A percentile compares a stretch with the other conserved stretches of the same genome.
Evolutionary conservation across 352 stramenopile species (phyloP).

Genomic region (Phytophthora cryptogea): DNA sequence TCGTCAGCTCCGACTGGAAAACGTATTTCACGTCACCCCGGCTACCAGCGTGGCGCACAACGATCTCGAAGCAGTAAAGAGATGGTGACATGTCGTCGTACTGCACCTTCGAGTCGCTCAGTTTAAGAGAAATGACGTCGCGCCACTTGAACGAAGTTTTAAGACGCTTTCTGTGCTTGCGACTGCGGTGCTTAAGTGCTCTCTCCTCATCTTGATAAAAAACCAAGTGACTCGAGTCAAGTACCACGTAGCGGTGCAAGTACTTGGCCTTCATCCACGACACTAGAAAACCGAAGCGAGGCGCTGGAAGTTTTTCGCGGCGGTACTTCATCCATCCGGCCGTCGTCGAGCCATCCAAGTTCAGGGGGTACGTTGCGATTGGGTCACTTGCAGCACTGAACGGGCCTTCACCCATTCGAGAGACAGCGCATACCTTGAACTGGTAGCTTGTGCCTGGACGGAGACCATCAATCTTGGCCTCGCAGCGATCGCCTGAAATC

Average conservation of each 20-base stretch:
- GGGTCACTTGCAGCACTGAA: slow-evolving; percentile 78
- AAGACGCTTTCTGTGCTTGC: slow-evolving; percentile 73
- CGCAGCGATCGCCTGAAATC: slow-evolving; percentile 57
- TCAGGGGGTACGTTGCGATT: slow-evolving; percentile 71
- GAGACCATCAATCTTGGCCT: slow-evolving; percentile 73
- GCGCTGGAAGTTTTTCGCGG: slow-evolving; percentile 55
- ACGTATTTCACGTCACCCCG: slow-evolving; percentile 74
- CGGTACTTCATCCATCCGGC: slow-evolving; percentile 89
- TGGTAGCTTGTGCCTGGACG: slow-evolving; percentile 83
- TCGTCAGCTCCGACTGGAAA: slow-evolving; percentile 74
- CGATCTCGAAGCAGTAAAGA: slow-evolving; percentile 81
- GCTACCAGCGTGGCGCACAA: slow-evolving; percentile 55
- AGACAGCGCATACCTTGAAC: slow-evolving; percentile 87
- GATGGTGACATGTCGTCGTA: slow-evolving; percentile 84
- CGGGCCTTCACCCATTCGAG: slow-evolving; percentile 84
- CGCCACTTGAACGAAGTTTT: slow-evolving; percentile 79
- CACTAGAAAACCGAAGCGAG: slow-evolving; percentile 55
- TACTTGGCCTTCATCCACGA: slow-evolving; percentile 78
- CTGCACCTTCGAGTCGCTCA: slow-evolving; percentile 79
- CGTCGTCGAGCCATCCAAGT: slow-evolving; percentile 74
- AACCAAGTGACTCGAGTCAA: slow-evolving; percentile 71
- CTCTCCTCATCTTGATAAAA: slow-evolving; percentile 86
- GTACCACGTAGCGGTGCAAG: slow-evolving; percentile 82
- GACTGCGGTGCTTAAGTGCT: slow-evolving; percentile 78
- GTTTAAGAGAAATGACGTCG: slow-evolving; percentile 58